Percentiles rank a stretch among this genome's conserved stretches.
These are phyloP conservation scores for Primulina tabacum DNA, from an alignment of 257 asterid genomes.

Conservation along the genomic window DNA sequence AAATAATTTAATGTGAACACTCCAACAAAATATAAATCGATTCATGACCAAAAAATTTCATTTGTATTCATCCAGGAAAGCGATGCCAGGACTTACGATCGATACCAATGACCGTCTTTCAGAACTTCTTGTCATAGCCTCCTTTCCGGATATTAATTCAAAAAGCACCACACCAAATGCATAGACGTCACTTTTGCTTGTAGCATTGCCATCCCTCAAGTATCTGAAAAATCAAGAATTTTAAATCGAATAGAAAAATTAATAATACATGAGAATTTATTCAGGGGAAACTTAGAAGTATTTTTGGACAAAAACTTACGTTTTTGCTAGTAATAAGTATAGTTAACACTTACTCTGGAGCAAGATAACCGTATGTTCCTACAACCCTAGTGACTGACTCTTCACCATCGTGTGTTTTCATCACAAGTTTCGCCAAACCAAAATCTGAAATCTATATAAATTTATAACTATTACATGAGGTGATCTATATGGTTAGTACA, in stretches of 20 bases:
- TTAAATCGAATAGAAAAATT: conserved; percentile 25
- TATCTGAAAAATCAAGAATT: conserved; percentile 49
- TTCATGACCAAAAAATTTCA: not conserved
- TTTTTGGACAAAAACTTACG: not conserved
- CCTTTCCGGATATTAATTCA: conserved; percentile 87
- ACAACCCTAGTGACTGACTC: conserved; percentile 91
- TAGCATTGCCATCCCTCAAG: conserved; percentile 82
- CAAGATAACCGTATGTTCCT: conserved; percentile 91
- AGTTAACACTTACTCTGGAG: conserved; percentile 78
- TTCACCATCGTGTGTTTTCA: conserved; percentile 71
- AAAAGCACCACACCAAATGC: conserved; percentile 93
- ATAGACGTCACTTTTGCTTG: conserved; percentile 85
- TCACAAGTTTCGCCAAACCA: conserved; percentile 88
- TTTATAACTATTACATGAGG: conserved; percentile 27
- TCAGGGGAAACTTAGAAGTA: not conserved
- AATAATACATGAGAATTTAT: not conserved
- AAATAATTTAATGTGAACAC: too few species aligned
- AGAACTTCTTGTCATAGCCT: conserved; percentile 74
- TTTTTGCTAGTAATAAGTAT: not conserved
- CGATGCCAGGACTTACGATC: conserved; percentile 54
- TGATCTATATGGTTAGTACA: conserved; percentile 4
- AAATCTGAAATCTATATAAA: conserved; percentile 80
- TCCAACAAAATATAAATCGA: too few species aligned
- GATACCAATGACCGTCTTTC: conserved; percentile 89
- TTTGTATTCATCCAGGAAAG: not conserved